Conservation (phyloP, 257 asterid species). For the Ocimum tenuiflorum region DNA sequence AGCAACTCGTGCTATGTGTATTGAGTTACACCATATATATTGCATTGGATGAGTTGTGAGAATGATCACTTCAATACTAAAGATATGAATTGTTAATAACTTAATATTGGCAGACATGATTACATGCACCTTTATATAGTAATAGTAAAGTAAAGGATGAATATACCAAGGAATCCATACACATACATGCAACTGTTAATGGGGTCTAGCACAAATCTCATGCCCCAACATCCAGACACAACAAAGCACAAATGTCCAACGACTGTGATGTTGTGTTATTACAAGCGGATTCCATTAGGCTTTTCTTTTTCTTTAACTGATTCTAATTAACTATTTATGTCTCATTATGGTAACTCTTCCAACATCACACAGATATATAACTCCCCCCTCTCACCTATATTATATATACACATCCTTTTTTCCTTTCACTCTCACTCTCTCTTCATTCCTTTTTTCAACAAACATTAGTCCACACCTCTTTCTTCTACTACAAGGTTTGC, state of each 20-base stretch:
- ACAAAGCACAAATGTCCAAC: background rate
- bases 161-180: background rate
- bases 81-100: too few relatives aligned
- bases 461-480: background rate
- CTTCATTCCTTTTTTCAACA: background rate
- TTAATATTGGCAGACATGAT: background rate
- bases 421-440: background rate
- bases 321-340: slow-evolving; percentile 17
- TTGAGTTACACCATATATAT: background rate
- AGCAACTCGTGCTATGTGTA: too few relatives aligned
- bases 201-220: background rate
- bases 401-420: background rate
- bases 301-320: background rate
- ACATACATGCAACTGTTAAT: too few relatives aligned
- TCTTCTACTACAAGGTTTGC: background rate
- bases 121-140: too few relatives aligned
- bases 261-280: slow-evolving; percentile 1
- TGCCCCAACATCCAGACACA: background rate
- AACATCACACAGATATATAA: background rate
- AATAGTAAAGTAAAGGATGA: background rate
- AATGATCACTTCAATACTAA: too few relatives aligned
- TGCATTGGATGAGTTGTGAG: background rate
- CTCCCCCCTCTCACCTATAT: too few relatives aligned
- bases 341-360: background rate
- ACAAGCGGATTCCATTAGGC: slow-evolving; percentile 16